Evolutionary conservation across 768 basidiomycete genomes (phyloP).

Genomic region (Suillus occidentalis): DNA sequence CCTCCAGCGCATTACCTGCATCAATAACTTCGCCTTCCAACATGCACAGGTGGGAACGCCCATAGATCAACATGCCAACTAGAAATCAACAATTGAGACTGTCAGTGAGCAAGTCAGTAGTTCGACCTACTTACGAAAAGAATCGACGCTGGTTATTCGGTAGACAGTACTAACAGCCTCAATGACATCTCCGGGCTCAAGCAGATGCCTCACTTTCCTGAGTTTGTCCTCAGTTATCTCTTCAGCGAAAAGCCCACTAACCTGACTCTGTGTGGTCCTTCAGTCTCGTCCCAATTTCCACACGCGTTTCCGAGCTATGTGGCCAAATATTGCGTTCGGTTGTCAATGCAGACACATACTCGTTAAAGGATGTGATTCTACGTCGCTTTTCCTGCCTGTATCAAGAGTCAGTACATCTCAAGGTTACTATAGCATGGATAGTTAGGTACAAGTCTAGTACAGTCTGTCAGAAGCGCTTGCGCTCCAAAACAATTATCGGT

Average conservation of each 20-base stretch:
- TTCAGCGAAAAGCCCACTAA: conserved; percentile 53
- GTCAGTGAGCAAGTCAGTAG: background rate
- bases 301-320: conserved; percentile 42
- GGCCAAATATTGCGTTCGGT: conserved; percentile 88
- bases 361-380: conserved; percentile 58
- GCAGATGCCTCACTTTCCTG: conserved; percentile 79
- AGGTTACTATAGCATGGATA: background rate
- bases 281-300: conserved; percentile 90
- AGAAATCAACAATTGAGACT: background rate
- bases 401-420: conserved; percentile 6
- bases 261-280: conserved; percentile 87
- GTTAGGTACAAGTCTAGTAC: conserved; percentile 62
- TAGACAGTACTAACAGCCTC: conserved; percentile 86
- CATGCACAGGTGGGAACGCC: conserved; percentile 84
- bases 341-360: conserved; percentile 61
- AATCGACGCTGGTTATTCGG: conserved; percentile 87
- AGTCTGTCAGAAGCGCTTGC: conserved; percentile 69
- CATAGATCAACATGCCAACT: conserved; percentile 88
- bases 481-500: conserved; percentile 66
- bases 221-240: conserved; percentile 89
- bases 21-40: conserved; percentile 91
- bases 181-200: conserved; percentile 88
- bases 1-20: conserved; percentile 79
- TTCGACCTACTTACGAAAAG: conserved; percentile 63
- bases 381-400: conserved; percentile 74